Base-by-base conservation (phyloP, 2,329 filamentous ascomycete species). In the Aaosphaeria pasadenensis region DNA sequence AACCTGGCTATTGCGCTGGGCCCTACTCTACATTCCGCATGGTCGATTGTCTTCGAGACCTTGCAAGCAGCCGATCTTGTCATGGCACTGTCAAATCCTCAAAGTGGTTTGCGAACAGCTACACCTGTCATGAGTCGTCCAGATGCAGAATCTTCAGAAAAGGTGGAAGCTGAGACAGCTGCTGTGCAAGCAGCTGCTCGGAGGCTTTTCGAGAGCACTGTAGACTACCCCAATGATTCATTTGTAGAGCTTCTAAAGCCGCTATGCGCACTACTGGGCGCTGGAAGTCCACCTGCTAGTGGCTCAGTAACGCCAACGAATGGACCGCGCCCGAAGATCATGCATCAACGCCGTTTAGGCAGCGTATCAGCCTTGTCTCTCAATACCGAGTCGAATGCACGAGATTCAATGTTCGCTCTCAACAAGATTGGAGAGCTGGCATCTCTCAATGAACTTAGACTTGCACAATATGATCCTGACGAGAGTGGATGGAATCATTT, bases 1-100 rank as follows among this genome's bases (percentile, higher is more conserved):
- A 99, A 99, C 58, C 74, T 99, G 4, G 94, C 94, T 2, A 99
- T 97, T 60, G 94, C 94, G 2, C 74, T 99, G 1, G 94, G 94
- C 0, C 91, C 94, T 3, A 96, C 90, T 0, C 77, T 99, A 1
- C 85, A 88, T 33, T 78, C 81, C 11, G 88, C 92, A 1, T 99
- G 95, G 89, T 85, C 85, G 1, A 97, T 99, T 49, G 78, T 99
- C 11, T 79, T 99, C 1, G 91, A 95, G 62, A 95, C 91, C 0
- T 74, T 99, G 6, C 91, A 96, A 62, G 89, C 96, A 67, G 91
- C 92, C 3, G 94, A 97, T 59, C 84, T 95, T 53, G 85, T 97
- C 4, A 79, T 96, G 29, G 79, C 82, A 7, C 61, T 70, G 13
- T 71, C 69, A n/a, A 64, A 59, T 39, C 56, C 60, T 6, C 52